phyloP scores from a whole-genome alignment of 495 filamentous ascomycete species.

The Penicillium longicatenatum region DNA sequence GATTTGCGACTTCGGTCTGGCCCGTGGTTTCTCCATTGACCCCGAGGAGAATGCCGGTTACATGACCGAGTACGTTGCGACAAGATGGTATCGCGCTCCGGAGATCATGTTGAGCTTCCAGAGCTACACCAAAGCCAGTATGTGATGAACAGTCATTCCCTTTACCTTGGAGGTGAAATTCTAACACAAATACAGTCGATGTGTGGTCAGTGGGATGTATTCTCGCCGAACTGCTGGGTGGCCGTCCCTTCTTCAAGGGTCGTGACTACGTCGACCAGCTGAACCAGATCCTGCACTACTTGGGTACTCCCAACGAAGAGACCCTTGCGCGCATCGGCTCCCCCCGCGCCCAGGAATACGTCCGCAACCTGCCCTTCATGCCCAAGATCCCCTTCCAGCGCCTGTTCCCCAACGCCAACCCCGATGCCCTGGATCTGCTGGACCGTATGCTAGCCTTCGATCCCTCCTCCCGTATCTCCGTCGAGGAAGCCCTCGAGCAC shows the following conservation, averaged over 20 bases:
- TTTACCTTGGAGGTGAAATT: neutral
- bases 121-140: constrained; percentile 99
- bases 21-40: constrained; percentile 93
- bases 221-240: constrained; percentile 91
- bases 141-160: constrained; percentile 37
- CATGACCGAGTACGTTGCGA: constrained; percentile 99
- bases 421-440: constrained; percentile 90
- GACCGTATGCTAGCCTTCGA: constrained; percentile 98
- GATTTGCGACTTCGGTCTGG: constrained; percentile 97
- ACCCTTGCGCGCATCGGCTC: constrained; percentile 93
- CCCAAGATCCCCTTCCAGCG: constrained; percentile 83
- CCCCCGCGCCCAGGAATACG: constrained; percentile 95
- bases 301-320: constrained; percentile 94
- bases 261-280: constrained; percentile 99
- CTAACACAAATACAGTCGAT: constrained; percentile 64
- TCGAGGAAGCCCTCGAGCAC: constrained; percentile 93
- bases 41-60: constrained; percentile 98
- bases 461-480: constrained; percentile 84
- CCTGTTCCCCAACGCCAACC: constrained; percentile 94
- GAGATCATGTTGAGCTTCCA: constrained; percentile 99
- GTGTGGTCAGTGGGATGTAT: constrained; percentile 99
- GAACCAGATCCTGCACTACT: constrained; percentile 98
- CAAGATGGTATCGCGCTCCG: constrained; percentile 96
- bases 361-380: constrained; percentile 97
- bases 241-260: constrained; percentile 98